Percentiles rank a stretch among this genome's conserved stretches.
Conservation (phyloP, 140 eudicot species). For the Stevia rebaudiana region DNA sequence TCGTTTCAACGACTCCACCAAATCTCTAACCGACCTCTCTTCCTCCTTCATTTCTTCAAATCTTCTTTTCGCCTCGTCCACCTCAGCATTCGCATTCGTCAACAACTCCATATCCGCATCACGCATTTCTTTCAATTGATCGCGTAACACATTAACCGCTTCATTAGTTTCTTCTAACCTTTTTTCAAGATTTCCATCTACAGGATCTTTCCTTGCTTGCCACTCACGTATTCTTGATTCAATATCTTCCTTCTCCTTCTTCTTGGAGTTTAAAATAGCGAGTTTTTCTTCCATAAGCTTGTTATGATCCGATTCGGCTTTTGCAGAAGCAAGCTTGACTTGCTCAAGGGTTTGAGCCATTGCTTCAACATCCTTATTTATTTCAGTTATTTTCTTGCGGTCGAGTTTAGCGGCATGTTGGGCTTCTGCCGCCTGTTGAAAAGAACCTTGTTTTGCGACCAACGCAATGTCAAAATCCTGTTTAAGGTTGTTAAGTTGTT, state of each 20-base stretch:
- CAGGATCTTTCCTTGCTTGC: constrained; percentile 24
- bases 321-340: constrained; percentile 37
- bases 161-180: constrained; percentile 50
- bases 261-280: constrained; percentile 21
- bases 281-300: constrained; percentile 41
- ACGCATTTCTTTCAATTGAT: constrained; percentile 37
- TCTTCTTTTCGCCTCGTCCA: constrained; percentile 37
- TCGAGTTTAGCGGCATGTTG: constrained; percentile 38
- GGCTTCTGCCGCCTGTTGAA: constrained; percentile 59
- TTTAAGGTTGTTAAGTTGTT: constrained; percentile 62
- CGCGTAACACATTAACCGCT: constrained; percentile 37
- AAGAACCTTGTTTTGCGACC: constrained; percentile 43
- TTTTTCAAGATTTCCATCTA: constrained; percentile 23
- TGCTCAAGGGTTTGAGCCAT: constrained; percentile 43
- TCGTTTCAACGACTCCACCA: constrained; percentile 35
- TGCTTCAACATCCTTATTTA: constrained; percentile 41
- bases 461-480: constrained; percentile 63
- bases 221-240: constrained; percentile 21
- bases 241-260: constrained; percentile 37
- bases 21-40: constrained; percentile 28
- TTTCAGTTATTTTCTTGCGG: constrained; percentile 37
- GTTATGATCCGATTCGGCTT: constrained; percentile 46
- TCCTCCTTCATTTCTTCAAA: constrained; percentile 41
- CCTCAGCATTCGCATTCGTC: constrained; percentile 27
- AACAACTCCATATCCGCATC: constrained; percentile 38